Evolutionary conservation across 2,329 filamentous ascomycete genomes (phyloP), one percentile per base, ranked within the genome.

Genomic region (Nemania sp.): DNA sequence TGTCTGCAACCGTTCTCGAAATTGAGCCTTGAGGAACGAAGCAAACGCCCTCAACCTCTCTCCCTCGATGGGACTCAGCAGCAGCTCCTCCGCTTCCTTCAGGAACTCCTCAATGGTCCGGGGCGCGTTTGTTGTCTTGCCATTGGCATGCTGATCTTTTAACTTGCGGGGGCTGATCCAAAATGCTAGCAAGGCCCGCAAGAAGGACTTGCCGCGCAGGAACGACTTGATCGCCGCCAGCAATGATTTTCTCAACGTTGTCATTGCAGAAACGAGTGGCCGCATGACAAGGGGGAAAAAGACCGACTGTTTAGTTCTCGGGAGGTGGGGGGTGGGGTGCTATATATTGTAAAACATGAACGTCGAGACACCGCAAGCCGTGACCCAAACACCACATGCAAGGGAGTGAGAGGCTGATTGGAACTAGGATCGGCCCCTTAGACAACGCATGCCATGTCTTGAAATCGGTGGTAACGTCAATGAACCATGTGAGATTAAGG

Each of bases 211-310:
- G 67, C 85, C 85, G 53, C 81, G 79, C 51, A 86, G 75, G 57
- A 88, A 77, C 67, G 83, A 84, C 76, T 81, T 85, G 72, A 87
- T 74, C 61, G 83, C 84, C 65, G 82, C 78, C 62, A 84, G 68
- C 68, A 88, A 75, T 49, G 79, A 79, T 73, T 81, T 81, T 66
- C 79, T 82, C 68, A 88, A 75, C 52, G 78, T 79, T 71, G 80
- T 77, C 84, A 87, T 88, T 73, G 80, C 78, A 78, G 78, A 78
- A 80, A 79, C 76, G 79, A 85, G 75, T 68, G 80, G 75, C 76
- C 77, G 79, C 80, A 81, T 79, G 74, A 75, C 74, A 78, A 71
- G 61, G 63, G 61, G 63, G 65, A 53, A 54, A 50, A 48, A 43
- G 53, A 42, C 50, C 20, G 50, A 50, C 50, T 25, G 53, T 40